These are phyloP conservation scores for Microsporum audouinii DNA, from an alignment of 2,329 filamentous ascomycete species.

Conservation along the genomic window DNA sequence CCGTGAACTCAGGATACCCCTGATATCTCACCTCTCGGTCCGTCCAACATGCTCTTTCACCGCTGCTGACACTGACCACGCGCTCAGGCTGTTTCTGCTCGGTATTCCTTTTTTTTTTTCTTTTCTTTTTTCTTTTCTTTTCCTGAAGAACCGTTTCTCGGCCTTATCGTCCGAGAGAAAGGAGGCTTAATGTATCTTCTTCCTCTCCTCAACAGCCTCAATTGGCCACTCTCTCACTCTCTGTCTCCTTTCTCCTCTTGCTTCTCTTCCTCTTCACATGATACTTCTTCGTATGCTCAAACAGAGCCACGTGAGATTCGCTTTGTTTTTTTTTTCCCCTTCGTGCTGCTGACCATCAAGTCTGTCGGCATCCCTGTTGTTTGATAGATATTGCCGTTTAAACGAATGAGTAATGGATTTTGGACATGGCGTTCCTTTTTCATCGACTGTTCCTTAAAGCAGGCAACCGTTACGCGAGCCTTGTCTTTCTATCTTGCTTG, in stretches of 20 bases:
- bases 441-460: background rate
- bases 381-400: background rate
- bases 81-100: background rate
- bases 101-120: background rate
- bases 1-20: background rate
- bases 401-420: background rate
- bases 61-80: background rate
- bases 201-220: background rate
- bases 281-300: background rate
- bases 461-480: background rate
- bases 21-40: background rate
- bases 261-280: background rate
- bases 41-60: background rate
- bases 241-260: background rate
- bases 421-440: background rate
- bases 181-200: background rate
- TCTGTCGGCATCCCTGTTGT: background rate
- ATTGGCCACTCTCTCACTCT: background rate
- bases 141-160: background rate
- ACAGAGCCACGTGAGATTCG: background rate
- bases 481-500: background rate
- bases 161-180: slow-evolving; percentile 1
- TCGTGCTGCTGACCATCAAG: background rate
- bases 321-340: background rate
- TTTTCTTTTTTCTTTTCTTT: background rate